Conservation (phyloP, 192 early-diverging fungal genomes). For the Entomortierella chlamydospora region DNA sequence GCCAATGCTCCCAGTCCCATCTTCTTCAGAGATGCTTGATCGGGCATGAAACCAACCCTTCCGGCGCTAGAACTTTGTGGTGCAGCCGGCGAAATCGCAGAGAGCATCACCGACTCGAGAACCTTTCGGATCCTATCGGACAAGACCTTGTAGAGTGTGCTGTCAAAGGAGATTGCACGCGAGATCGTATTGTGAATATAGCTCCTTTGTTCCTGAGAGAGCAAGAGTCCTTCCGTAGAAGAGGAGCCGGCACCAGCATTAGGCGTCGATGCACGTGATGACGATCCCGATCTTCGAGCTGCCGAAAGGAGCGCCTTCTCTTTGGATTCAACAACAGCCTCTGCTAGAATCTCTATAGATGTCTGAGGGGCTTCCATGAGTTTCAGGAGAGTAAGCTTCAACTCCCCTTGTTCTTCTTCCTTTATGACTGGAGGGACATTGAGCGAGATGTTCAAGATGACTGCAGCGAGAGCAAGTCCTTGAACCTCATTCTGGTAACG, state of each 20-base stretch:
- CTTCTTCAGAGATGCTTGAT: constrained; percentile 57
- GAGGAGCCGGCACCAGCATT: background rate
- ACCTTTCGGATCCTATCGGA: constrained; percentile 56
- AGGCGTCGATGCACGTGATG: constrained; percentile 11
- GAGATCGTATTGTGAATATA: constrained; percentile 56
- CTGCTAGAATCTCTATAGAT: constrained; percentile 23
- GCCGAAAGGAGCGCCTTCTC: constrained; percentile 24
- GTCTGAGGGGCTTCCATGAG: constrained; percentile 32
- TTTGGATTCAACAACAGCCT: constrained; percentile 37
- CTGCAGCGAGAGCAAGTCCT: constrained; percentile 71
- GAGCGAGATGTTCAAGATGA: constrained; percentile 77
- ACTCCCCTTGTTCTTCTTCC: constrained; percentile 32
- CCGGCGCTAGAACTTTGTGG: background rate
- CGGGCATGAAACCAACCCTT: constrained; percentile 48
- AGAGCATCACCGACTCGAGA: constrained; percentile 27
- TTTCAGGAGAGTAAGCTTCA: constrained; percentile 49
- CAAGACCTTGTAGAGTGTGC: constrained; percentile 66
- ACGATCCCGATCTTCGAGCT: constrained; percentile 12
- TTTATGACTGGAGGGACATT: constrained; percentile 58
- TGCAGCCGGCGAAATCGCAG: background rate
- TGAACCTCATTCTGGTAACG: constrained; percentile 80
- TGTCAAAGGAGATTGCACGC: constrained; percentile 55
- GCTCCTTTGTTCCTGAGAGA: constrained; percentile 14
- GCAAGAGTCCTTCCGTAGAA: constrained; percentile 3
- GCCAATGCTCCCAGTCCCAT: constrained; percentile 63